Evolutionary conservation across 768 basidiomycete genomes (phyloP), one percentile per base, ranked within the genome.

Genomic region (Sarcomyxa edulis): DNA sequence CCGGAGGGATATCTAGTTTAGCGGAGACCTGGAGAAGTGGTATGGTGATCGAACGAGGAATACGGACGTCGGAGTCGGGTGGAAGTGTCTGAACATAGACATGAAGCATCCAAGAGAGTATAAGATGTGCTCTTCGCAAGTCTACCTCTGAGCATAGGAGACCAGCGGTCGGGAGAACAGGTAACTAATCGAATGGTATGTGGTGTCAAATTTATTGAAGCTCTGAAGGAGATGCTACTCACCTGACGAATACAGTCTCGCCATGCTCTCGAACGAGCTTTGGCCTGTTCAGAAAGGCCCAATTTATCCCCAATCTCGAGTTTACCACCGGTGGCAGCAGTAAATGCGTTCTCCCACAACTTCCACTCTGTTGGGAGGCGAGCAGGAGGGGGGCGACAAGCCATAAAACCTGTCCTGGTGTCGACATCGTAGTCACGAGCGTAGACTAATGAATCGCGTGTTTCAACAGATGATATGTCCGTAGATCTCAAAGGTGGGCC

Each of bases 361-460:
- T 66, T 68, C 64, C 71, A 88, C 35, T 62, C 56, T 1, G 35
- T 37, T 0, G 78, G 73, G 1, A 93, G 68, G 7, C 81, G 71
- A n/a, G 55, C 50, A 0, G 83, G 53, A 0, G 91, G 89, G 0
- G 75, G 70, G 21, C 80, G 70, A 0, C 85, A 84, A 1, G 92
- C 89, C 76, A 95, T 81, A 54, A 96, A 95, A 0, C 93, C 93
- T 0, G 90, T 89, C n/a, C 82, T 69, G 2, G 83, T 84, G 52
- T 91, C 89, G 48, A 96, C 88, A 54, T 95, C 90, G 68, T 88
- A 96, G 66, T 87, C 86, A 48, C 86, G 84, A 3, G 84, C 81
- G n/a, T n/a, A n/a, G n/a, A n/a, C n/a, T n/a, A n/a, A n/a, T n/a
- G n/a, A n/a, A n/a, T n/a, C n/a, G n/a, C n/a, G n/a, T n/a, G n/a